These are phyloP conservation scores for Pyricularia sp. DNA, from an alignment of 2,329 filamentous ascomycete species.

Conservation along the genomic window DNA sequence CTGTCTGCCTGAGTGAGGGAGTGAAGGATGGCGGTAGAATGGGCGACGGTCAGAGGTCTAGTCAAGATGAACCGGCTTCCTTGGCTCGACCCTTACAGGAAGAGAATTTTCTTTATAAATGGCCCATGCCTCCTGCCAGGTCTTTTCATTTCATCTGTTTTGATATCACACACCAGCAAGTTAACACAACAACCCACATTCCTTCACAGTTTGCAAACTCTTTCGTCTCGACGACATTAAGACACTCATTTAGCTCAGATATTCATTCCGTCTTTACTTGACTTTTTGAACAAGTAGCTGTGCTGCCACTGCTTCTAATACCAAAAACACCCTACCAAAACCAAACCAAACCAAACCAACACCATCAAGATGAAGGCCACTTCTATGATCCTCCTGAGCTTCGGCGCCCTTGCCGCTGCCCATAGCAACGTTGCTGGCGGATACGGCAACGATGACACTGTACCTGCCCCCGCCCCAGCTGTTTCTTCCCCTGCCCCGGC, in stretches of 20 bases:
- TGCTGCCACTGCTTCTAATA: neutral
- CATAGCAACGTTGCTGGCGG: neutral
- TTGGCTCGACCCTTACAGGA: neutral
- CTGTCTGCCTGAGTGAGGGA: neutral
- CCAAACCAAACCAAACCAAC: neutral
- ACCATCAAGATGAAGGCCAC: constrained; percentile 1
- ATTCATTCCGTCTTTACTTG: neutral
- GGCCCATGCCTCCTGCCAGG: neutral
- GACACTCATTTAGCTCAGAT: neutral
- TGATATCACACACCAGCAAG: neutral
- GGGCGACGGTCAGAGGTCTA: neutral
- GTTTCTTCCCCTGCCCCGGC: neutral
- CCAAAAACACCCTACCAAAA: neutral
- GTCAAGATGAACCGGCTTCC: neutral
- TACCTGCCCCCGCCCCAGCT: neutral
- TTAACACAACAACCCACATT: neutral
- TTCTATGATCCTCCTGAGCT: neutral
- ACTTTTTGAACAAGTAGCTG: neutral
- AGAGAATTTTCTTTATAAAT: neutral
- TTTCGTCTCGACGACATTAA: neutral
- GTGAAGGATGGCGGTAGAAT: neutral
- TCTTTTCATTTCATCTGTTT: neutral
- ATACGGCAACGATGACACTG: neutral
- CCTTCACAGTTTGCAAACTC: neutral
- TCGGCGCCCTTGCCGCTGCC: neutral